Conservation (phyloP, 2,329 filamentous ascomycete genomes). For the Aspergillus glaucus region DNA sequence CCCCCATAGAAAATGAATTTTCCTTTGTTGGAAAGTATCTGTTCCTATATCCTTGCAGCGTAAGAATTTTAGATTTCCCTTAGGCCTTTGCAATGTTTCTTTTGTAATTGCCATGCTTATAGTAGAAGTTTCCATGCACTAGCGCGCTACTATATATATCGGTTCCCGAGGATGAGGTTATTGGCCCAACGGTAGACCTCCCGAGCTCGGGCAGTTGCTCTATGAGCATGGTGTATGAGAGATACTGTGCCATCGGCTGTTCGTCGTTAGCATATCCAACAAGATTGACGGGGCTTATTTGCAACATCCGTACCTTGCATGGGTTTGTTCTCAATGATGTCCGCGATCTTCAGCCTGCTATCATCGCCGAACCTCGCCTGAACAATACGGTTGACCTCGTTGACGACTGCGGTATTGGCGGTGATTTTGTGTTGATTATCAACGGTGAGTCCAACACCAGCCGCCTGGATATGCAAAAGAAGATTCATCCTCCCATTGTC, state of each 20-base stretch:
- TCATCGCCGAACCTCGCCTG: neutral
- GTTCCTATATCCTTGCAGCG: too few species aligned
- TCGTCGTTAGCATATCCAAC: neutral
- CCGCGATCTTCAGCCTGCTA: neutral
- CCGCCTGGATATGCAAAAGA: neutral
- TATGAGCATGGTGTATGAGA: neutral
- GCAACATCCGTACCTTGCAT: neutral
- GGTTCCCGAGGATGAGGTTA: too few species aligned
- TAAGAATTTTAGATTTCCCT: too few species aligned
- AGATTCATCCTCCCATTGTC: neutral
- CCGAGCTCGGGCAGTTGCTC: too few species aligned
- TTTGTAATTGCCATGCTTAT: too few species aligned
- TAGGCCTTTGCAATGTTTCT: too few species aligned
- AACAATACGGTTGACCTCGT: neutral
- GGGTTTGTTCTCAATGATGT: neutral
- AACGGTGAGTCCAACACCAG: neutral
- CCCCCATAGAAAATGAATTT: too few species aligned
- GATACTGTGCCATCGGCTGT: neutral
- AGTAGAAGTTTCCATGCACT: too few species aligned
- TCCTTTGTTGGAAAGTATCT: too few species aligned
- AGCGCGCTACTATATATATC: too few species aligned
- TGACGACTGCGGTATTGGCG: neutral
- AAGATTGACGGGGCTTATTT: neutral
- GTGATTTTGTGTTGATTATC: neutral
- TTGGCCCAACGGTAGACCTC: too few species aligned